Conservation (phyloP, 495 filamentous ascomycete species). For the Glarea lozoyensis region DNA sequence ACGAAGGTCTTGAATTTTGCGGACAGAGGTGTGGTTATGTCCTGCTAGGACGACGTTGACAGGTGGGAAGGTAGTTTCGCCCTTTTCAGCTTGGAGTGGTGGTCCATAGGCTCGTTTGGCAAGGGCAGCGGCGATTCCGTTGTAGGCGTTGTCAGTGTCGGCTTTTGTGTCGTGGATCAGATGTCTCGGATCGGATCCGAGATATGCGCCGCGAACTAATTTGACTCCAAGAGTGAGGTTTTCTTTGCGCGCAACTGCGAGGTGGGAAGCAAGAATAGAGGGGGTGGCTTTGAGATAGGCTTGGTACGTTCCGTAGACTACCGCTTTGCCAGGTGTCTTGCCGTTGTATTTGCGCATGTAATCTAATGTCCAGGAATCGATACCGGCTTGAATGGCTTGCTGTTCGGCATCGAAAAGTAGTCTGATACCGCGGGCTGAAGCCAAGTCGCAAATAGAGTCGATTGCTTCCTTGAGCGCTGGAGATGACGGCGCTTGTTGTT, state of each 20-base stretch:
- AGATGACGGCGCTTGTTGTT: slow-evolving; percentile 47
- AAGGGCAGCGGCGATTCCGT: slow-evolving; percentile 49
- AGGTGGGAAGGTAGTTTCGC: slow-evolving; percentile 43
- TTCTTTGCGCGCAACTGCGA: slow-evolving; percentile 54
- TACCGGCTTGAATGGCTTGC: slow-evolving; percentile 66
- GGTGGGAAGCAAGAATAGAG: slow-evolving; percentile 52
- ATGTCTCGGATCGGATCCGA: slow-evolving; percentile 68
- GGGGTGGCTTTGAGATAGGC: slow-evolving; percentile 73
- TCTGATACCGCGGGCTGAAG: slow-evolving; percentile 56
- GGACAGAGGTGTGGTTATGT: slow-evolving; percentile 83
- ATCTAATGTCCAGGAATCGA: slow-evolving; percentile 74
- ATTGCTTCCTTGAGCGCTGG: slow-evolving; percentile 60
- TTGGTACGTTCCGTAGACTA: slow-evolving; percentile 73
- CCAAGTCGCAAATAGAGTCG: slow-evolving; percentile 66
- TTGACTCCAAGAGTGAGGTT: slow-evolving; percentile 81
- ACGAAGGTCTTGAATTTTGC: slow-evolving; percentile 54
- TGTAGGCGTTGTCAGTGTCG: slow-evolving; percentile 65
- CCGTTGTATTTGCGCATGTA: slow-evolving; percentile 81
- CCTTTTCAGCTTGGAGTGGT: slow-evolving; percentile 34
- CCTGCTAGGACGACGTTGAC: slow-evolving; percentile 73
- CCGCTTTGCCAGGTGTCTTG: slow-evolving; percentile 46
- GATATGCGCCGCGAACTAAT: slow-evolving; percentile 85
- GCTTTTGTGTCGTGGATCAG: slow-evolving; percentile 74
- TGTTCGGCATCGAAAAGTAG: slow-evolving; percentile 92
- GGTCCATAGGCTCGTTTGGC: slow-evolving; percentile 35